phyloP scores from a whole-genome alignment of 805 yeast species.

The Gaillardinia entomophila region DNA sequence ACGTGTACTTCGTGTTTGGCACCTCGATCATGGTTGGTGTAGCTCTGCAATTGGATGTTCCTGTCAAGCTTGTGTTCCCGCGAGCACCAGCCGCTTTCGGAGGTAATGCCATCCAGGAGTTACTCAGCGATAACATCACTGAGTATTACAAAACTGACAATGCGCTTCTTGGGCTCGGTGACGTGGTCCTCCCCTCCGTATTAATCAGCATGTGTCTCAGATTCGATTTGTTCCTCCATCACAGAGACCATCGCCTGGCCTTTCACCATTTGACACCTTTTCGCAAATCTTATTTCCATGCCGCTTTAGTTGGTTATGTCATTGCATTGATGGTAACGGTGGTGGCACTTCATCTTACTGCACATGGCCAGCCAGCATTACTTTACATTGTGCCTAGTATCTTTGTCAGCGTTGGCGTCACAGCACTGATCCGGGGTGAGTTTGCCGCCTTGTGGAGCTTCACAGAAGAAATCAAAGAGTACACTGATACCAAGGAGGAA shows the following conservation, averaged over 20 bases:
- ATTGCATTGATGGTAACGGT: conserved; percentile 42
- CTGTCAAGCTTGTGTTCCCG: conserved; percentile 47
- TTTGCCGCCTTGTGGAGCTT: conserved; percentile 32
- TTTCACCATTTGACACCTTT: conserved; percentile 36
- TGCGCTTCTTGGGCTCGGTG: conserved; percentile 59
- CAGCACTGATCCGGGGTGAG: conserved; percentile 39
- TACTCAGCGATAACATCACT: background rate
- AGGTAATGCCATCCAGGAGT: background rate
- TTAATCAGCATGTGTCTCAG: conserved; percentile 49
- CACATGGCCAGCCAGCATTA: conserved; percentile 62
- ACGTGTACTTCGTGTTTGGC: conserved; percentile 61
- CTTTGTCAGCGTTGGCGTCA: conserved; percentile 20
- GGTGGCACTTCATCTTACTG: conserved; percentile 28
- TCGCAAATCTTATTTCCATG: conserved; percentile 41
- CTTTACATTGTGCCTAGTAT: conserved; percentile 54
- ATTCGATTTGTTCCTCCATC: conserved; percentile 41
- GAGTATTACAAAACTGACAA: conserved; percentile 7
- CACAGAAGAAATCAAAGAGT: conserved; percentile 21
- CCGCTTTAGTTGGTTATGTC: conserved; percentile 43
- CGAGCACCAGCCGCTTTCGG: conserved; percentile 3
- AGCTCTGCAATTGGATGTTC: conserved; percentile 51
- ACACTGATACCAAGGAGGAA: conserved; percentile 4
- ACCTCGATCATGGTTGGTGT: conserved; percentile 59
- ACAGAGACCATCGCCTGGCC: conserved; percentile 5
- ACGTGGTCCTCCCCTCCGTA: conserved; percentile 56